Evolutionary conservation across 805 yeast genomes (phyloP).

Genomic region (Starmerella davenportii): DNA sequence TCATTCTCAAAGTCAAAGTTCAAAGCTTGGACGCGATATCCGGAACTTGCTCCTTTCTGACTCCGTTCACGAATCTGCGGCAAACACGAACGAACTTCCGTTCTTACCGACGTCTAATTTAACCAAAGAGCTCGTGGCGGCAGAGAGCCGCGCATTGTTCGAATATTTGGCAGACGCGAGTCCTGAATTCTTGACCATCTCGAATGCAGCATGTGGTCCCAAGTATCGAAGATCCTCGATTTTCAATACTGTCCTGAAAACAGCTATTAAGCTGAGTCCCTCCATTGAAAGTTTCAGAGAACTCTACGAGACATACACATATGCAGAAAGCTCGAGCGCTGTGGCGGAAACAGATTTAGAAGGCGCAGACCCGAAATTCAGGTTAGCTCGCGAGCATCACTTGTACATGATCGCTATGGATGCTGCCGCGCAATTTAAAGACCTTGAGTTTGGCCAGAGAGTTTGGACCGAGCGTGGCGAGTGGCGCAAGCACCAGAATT

Average conservation of each 20-base stretch:
- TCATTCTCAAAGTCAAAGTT: constrained; percentile 17
- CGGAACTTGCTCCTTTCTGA: not conserved
- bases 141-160: constrained; percentile 70
- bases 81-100: constrained; percentile 33
- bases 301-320: constrained; percentile 22
- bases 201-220: constrained; percentile 26
- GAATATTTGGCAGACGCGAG: constrained; percentile 30
- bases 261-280: constrained; percentile 26
- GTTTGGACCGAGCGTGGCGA: constrained; percentile 69
- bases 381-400: constrained; percentile 26
- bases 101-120: constrained; percentile 44
- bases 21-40: constrained; percentile 1
- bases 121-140: constrained; percentile 29
- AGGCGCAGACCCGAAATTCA: not conserved
- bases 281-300: constrained; percentile 23
- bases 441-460: constrained; percentile 39
- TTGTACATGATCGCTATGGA: constrained; percentile 44
- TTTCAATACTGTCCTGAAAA: constrained; percentile 30
- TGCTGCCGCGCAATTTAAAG: constrained; percentile 43
- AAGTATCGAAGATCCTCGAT: constrained; percentile 4
- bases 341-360: not conserved
- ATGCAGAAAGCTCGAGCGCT: not conserved
- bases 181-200: constrained; percentile 28
- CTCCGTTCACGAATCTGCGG: not conserved
- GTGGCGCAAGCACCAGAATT: constrained; percentile 40